Evolutionary conservation across 371 early-diverging fungal genomes (phyloP).

Genomic region (Nematocida ironsii): DNA sequence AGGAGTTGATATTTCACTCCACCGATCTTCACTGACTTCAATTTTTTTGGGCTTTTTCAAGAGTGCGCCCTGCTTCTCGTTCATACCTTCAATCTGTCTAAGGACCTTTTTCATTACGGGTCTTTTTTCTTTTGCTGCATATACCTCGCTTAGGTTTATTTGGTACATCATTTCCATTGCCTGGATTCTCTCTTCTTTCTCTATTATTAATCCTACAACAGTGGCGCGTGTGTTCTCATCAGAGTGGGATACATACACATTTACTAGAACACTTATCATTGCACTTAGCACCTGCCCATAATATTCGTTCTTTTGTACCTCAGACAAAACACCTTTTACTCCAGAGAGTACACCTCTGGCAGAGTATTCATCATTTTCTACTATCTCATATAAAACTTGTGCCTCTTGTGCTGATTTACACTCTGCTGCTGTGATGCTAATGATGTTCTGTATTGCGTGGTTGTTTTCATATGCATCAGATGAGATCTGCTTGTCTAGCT

Average conservation of each 20-base stretch:
- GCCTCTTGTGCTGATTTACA: slow-evolving; percentile 36
- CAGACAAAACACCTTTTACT: slow-evolving; percentile 28
- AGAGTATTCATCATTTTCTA: slow-evolving; percentile 24
- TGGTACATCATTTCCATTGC: slow-evolving; percentile 24
- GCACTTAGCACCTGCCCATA: slow-evolving; percentile 26
- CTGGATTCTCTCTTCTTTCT: slow-evolving; percentile 23
- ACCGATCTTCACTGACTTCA: slow-evolving; percentile 5
- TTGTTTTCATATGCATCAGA: slow-evolving; percentile 20
- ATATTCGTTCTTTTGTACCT: slow-evolving; percentile 2
- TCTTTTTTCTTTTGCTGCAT: slow-evolving; percentile 46
- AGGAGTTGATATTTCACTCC: slow-evolving; percentile 40
- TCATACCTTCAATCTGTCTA: slow-evolving; percentile 42
- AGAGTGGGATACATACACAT: slow-evolving; percentile 21
- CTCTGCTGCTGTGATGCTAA: slow-evolving; percentile 6
- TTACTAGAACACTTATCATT: slow-evolving; percentile 26
- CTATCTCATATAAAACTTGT: slow-evolving; percentile 38
- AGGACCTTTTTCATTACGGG: slow-evolving; percentile 42
- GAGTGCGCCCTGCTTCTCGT: slow-evolving; percentile 50
- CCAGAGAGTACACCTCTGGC: slow-evolving; percentile 26
- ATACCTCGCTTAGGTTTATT: slow-evolving; percentile 28
- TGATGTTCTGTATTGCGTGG: slow-evolving; percentile 29
- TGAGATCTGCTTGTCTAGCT: slow-evolving; percentile 8
- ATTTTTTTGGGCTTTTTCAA: slow-evolving; percentile 9
- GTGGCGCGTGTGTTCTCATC: slow-evolving; percentile 49
- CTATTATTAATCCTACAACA: slow-evolving; percentile 43